Percentiles rank a stretch among this genome's conserved stretches.
These are phyloP conservation scores for Aspergillus awamori DNA, from an alignment of 2,329 filamentous ascomycete genomes.

Conservation along the genomic window DNA sequence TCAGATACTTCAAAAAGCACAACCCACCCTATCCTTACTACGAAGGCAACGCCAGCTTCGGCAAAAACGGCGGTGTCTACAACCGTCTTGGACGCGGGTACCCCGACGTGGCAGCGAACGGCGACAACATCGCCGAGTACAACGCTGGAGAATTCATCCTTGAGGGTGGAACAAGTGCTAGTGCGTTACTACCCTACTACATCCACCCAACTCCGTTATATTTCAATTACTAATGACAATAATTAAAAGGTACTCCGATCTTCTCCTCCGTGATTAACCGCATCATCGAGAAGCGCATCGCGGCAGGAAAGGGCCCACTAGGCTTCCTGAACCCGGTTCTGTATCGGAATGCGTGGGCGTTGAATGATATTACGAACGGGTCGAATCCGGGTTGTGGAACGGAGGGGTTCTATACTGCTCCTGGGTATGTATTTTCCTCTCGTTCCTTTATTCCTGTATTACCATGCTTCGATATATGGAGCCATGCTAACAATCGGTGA, in stretches of 20 bases:
- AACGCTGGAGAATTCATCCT: neutral
- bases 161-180: constrained; percentile 9
- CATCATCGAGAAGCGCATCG: constrained; percentile 12
- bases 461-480: too few species aligned
- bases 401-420: constrained; percentile 10
- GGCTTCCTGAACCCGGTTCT: constrained; percentile 12
- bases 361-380: constrained; percentile 15
- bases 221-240: neutral
- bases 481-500: neutral
- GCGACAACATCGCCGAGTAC: constrained; percentile 12
- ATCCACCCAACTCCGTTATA: neutral
- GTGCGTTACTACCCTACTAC: neutral
- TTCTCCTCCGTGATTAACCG: constrained; percentile 14
- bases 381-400: constrained; percentile 10
- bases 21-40: constrained; percentile 14
- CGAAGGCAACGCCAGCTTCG: constrained; percentile 4
- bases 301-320: constrained; percentile 8
- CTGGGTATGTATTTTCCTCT: neutral
- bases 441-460: neutral
- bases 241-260: constrained; percentile 7
- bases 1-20: constrained; percentile 12
- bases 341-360: constrained; percentile 2
- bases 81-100: constrained; percentile 11
- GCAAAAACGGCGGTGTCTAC: constrained; percentile 12
- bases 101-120: constrained; percentile 11